A percentile compares a stretch with the other conserved stretches of the same genome.
Conservation (phyloP, 306 rosid species). For the Pyrus pyrifolia region DNA sequence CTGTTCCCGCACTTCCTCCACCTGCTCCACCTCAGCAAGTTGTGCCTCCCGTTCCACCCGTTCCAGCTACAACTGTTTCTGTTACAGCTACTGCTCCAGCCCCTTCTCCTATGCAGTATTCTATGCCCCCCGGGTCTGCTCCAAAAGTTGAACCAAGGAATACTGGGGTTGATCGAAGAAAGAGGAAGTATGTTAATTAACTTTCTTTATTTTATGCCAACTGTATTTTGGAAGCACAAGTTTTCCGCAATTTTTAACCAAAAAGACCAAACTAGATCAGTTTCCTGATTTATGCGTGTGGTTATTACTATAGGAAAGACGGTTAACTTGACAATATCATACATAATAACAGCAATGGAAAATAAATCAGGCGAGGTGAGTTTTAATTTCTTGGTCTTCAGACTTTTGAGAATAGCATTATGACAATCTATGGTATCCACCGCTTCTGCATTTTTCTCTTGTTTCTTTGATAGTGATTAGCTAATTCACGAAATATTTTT, state of each 20-base stretch:
- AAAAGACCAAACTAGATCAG: conserved; percentile 5
- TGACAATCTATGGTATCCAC: neutral
- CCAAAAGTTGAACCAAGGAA: conserved; percentile 66
- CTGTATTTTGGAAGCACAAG: neutral
- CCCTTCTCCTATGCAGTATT: conserved; percentile 75
- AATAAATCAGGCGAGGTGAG: conserved; percentile 17
- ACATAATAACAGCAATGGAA: conserved; percentile 15
- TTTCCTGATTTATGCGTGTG: conserved; percentile 8
- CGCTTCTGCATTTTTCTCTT: neutral
- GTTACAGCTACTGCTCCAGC: conserved; percentile 44
- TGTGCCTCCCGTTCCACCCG: conserved; percentile 51
- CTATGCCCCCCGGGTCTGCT: conserved; percentile 52
- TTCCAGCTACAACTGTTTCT: conserved; percentile 39
- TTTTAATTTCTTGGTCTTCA: neutral
- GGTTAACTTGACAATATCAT: conserved; percentile 21
- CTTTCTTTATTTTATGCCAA: neutral
- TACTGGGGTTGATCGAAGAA: conserved; percentile 68
- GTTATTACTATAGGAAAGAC: conserved; percentile 41
- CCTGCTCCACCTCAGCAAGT: conserved; percentile 48
- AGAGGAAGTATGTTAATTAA: conserved; percentile 55
- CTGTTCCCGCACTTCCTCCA: conserved; percentile 44
- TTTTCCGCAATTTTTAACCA: neutral
- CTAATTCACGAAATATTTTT: neutral
- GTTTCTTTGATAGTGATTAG: neutral
- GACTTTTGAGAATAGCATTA: neutral